Evolutionary conservation across 2,329 filamentous ascomycete genomes (phyloP), one percentile per base, ranked within the genome.

Genomic region (Fusarium tjaetaba): DNA sequence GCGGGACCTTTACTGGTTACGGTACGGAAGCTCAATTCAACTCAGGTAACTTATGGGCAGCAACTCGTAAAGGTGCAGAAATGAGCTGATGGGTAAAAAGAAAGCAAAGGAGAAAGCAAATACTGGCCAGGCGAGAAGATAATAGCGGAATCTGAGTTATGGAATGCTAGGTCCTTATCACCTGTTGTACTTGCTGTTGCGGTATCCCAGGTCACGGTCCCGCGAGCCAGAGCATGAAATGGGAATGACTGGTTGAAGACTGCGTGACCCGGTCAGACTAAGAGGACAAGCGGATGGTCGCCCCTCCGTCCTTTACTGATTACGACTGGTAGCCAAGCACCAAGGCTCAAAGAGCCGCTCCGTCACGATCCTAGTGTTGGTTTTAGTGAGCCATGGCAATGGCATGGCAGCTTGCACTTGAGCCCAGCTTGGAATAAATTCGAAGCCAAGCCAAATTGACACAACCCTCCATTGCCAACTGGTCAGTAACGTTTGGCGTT

Each of bases 351-450:
- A 77, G 72, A 78, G 76, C 74, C 68, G 73, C 74, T 78, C 76
- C 63, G 68, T 78, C 74, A 71, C 76, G 73, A 78, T 78, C 71
- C 76, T 78, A 78, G 76, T 77, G 74, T 71, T 76, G 57, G 65
- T 66, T 75, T 63, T 59, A 43, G 52, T 60, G 52, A 46, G 38
- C 43, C 51, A 53, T 45, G 34, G 26, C 28, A 49, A 52, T 57
- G 43, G 51, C 34, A 58, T 59, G 60, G 34, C 60, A 62, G 60
- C 34, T 58, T 46, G 34, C 32, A 39, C 41, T 38, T 46, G 24
- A 48, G 26, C 42, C 56, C 43, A n/a, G 45, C 32, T 51, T 39
- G 41, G 41, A 52, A 61, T 20, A 62, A 42, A 46, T 43, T 42
- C 42, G 22, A 68, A 60, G 56, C 55, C 38, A 55, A 49, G 28